These are phyloP conservation scores for Pterocarpus santalinus DNA, from an alignment of 306 rosid species.

Conservation along the genomic window DNA sequence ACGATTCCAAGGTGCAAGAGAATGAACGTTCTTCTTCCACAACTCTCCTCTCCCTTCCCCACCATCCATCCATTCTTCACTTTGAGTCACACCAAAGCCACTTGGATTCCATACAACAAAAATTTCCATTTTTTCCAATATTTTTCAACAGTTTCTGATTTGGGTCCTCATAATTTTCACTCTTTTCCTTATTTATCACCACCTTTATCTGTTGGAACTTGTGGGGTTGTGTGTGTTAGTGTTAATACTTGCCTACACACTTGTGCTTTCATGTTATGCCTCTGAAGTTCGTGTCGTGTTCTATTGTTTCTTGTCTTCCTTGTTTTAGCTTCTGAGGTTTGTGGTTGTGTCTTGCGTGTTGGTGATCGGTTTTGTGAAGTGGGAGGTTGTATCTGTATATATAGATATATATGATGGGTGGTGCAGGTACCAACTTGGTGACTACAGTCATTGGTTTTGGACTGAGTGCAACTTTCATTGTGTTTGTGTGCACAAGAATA, in stretches of 20 bases:
- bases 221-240: conserved; percentile 41
- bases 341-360: neutral
- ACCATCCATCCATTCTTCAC: conserved; percentile 50
- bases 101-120: conserved; percentile 56
- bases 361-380: conserved; percentile 40
- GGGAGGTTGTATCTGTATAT: conserved; percentile 22
- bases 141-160: conserved; percentile 41
- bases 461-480: conserved; percentile 92
- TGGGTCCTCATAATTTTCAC: conserved; percentile 42
- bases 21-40: conserved; percentile 55
- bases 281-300: conserved; percentile 12
- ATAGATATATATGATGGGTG: conserved; percentile 50
- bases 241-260: conserved; percentile 9
- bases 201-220: conserved; percentile 36
- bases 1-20: conserved; percentile 59
- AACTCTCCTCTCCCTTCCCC: conserved; percentile 49
- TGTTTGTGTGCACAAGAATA: conserved; percentile 93
- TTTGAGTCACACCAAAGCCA: conserved; percentile 66
- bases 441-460: conserved; percentile 92
- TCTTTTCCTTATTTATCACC: conserved; percentile 22
- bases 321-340: conserved; percentile 26
- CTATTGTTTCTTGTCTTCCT: conserved; percentile 21
- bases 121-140: neutral
- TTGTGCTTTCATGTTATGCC: neutral
- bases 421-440: conserved; percentile 68